Percentiles rank a stretch among this genome's conserved stretches.
Conservation (phyloP, 495 filamentous ascomycete species). For the Xylaria flabelliformis region DNA sequence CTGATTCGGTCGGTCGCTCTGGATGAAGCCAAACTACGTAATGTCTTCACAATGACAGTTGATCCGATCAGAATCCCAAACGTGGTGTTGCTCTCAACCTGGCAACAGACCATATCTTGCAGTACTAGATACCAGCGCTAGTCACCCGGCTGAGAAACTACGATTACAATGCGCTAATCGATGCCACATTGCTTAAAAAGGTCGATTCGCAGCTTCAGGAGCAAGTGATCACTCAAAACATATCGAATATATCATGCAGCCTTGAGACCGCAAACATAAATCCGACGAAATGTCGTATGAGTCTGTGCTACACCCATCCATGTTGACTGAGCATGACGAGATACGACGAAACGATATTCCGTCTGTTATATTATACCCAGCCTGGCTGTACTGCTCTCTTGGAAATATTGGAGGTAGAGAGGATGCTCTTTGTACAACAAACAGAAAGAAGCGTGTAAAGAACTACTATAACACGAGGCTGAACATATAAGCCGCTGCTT, state of each 20-base stretch:
- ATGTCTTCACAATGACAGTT: slow-evolving; percentile 7
- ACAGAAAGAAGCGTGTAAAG: slow-evolving; percentile 10
- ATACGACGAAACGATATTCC: slow-evolving; percentile 26
- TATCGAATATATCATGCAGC: not conserved
- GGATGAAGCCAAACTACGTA: not conserved
- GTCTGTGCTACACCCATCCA: not conserved
- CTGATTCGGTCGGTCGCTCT: not conserved
- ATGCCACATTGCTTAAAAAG: not conserved
- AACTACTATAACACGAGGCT: not conserved
- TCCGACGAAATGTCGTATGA: not conserved
- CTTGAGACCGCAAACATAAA: slow-evolving; percentile 4
- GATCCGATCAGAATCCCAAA: not conserved
- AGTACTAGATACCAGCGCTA: not conserved
- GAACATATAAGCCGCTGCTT: not conserved
- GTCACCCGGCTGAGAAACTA: not conserved
- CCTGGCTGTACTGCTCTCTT: not conserved
- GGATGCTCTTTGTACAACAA: slow-evolving; percentile 26
- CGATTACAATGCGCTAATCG: not conserved
- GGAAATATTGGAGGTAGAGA: not conserved
- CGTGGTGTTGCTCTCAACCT: not conserved
- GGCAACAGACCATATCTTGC: not conserved
- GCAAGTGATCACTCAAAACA: not conserved
- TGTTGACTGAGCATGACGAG: slow-evolving; percentile 7
- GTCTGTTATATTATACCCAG: not conserved
- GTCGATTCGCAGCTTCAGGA: not conserved